Base-by-base conservation (phyloP, 768 basidiomycete species). In the Terana coerulea region DNA sequence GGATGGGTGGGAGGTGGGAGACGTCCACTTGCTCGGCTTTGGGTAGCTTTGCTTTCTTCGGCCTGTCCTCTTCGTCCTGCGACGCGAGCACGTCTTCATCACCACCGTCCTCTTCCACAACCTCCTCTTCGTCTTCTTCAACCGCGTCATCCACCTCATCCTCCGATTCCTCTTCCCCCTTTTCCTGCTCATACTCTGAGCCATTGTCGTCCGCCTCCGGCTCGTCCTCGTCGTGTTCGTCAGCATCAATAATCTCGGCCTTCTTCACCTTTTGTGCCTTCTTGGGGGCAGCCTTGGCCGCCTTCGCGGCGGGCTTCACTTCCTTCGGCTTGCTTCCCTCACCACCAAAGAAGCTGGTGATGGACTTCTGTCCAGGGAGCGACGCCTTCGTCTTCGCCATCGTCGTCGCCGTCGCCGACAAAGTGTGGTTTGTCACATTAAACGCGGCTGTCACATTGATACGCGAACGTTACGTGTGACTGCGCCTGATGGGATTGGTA, bases 1-100 rank as follows among this genome's bases (percentile, higher is more conserved):
- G 74, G 44, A 95, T 84, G 17, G 92, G 92, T 14, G 92, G 90
- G 5, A 90, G 77, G 58, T 75, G 72, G 0, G 86, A 88, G 26
- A 78, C 70, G 45, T 86, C 84, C 39, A 78, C 75, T 8, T 75
- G 72, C 34, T 65, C 49, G n/a, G 72, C 58, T 60, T 76, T 78
- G 5, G 58, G 56, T 31, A 61, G 65, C 60, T 70, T 71, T 57
- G 69, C 43, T 6, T 63, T 56, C 14, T 31, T 30, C 14, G 36
- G 37, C 48, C 39, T 49, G 29, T 47, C 37, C 21, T 49, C 51
- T 22, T 36, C 33, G 2, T 34, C n/a, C 30, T 40, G 44, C 26
- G 24, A 11, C 63, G 52, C 50, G 60, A 53, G 24, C 56, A 64
- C n/a, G 70, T 64, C 42, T 57, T 46, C 55, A 14, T 61, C 67